A percentile compares a stretch with the other conserved stretches of the same genome.
These are phyloP conservation scores for Jatropha curcas DNA, from an alignment of 345 rosid species.

Conservation along the genomic window DNA sequence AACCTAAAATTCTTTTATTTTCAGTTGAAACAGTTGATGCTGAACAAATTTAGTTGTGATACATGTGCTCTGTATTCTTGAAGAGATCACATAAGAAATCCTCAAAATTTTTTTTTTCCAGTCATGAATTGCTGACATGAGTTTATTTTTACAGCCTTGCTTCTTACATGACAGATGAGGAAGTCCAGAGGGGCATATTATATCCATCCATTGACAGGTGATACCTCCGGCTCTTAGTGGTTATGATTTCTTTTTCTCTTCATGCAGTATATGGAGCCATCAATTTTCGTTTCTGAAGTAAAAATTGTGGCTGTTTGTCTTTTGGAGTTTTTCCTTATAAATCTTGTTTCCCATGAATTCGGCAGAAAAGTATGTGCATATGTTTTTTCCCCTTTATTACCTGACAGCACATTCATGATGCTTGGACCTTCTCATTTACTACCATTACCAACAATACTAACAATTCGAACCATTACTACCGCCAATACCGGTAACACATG, in stretches of 20 bases:
- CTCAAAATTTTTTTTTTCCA: neutral
- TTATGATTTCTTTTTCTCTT: neutral
- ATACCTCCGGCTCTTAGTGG: constrained; percentile 6
- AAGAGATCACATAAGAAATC: no score
- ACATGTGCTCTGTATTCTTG: neutral
- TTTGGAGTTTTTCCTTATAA: neutral
- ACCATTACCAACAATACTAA: no score
- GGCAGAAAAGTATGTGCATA: neutral
- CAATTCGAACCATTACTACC: no score
- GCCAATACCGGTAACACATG: no score
- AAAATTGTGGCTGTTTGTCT: neutral
- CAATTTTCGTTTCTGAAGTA: neutral
- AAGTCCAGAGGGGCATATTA: constrained; percentile 68
- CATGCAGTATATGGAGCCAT: neutral
- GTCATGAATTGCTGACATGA: constrained; percentile 16
- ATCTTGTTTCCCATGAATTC: neutral
- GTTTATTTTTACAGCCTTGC: constrained; percentile 71
- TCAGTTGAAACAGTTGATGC: neutral
- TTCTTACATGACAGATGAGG: constrained; percentile 89
- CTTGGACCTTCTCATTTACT: no score
- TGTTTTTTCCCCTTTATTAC: neutral
- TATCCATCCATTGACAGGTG: constrained; percentile 91
- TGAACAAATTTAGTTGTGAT: neutral
- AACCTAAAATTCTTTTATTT: neutral
- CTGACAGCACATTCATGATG: neutral